phyloP scores from a whole-genome alignment of 768 basidiomycete species.

The Nidularia pulvinata region DNA sequence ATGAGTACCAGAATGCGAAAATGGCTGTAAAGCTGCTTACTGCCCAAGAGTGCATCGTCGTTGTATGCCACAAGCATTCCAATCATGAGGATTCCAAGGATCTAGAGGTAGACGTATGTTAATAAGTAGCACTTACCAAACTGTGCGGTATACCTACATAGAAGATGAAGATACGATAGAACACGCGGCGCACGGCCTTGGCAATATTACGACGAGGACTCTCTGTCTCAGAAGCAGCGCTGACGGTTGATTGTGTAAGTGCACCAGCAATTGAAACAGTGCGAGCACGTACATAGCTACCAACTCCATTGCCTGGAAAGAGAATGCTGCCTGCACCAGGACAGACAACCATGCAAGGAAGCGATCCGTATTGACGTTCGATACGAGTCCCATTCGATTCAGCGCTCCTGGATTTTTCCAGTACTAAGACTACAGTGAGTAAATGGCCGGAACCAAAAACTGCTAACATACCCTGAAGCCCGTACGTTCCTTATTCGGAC shows the following conservation, averaged over 20 bases:
- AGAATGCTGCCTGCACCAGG: constrained; percentile 64
- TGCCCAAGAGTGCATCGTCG: constrained; percentile 48
- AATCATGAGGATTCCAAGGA: constrained; percentile 70
- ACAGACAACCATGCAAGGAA: constrained; percentile 44
- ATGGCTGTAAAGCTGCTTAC: constrained; percentile 10
- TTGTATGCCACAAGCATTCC: constrained; percentile 81
- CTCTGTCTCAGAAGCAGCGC: constrained; percentile 75
- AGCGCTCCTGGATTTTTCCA: constrained; percentile 76
- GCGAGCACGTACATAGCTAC: constrained; percentile 54
- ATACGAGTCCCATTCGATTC: constrained; percentile 37
- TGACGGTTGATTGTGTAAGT: constrained; percentile 14
- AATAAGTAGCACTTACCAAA: background rate
- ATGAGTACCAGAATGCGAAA: background rate
- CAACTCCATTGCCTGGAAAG: constrained; percentile 77
- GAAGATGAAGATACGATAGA: constrained; percentile 80
- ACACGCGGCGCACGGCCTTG: constrained; percentile 75
- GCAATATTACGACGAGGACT: constrained; percentile 80
- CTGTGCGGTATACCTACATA: constrained; percentile 42
- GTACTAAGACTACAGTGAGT: constrained; percentile 31
- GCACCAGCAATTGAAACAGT: background rate
- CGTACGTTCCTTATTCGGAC: constrained; percentile 61
- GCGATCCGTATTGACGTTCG: constrained; percentile 40
- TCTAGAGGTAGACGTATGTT: constrained; percentile 22
- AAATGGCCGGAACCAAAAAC: constrained; percentile 3
- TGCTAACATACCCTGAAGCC: constrained; percentile 58